phyloP scores from a whole-genome alignment of 148 eudicot genomes.

The Vaccinium darrowii region DNA sequence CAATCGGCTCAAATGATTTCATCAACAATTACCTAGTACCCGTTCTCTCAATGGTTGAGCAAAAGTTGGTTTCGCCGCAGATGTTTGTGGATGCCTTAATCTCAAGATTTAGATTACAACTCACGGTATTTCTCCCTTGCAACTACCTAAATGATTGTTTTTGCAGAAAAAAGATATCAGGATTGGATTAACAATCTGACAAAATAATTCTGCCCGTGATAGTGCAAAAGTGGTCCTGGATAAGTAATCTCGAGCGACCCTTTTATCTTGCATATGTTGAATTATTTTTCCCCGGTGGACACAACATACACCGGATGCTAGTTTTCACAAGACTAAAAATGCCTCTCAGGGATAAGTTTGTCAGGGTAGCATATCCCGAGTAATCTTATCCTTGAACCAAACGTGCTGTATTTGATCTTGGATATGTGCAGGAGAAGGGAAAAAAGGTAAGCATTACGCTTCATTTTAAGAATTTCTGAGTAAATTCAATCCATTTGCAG shows the following conservation, averaged over 20 bases:
- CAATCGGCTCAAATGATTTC: conserved; percentile 94
- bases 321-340: not conserved
- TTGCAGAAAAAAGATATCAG: not conserved
- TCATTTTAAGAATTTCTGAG: no score
- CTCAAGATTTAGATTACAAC: conserved; percentile 56
- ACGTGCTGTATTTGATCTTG: not conserved
- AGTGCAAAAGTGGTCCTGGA: not conserved
- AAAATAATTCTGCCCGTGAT: not conserved
- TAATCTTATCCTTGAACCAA: not conserved
- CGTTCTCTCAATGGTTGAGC: conserved; percentile 45
- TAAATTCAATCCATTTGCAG: no score
- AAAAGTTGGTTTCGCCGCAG: conserved; percentile 49
- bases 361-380: not conserved
- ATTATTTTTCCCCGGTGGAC: not conserved
- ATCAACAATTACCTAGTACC: conserved; percentile 85
- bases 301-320: not conserved
- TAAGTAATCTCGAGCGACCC: not conserved
- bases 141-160: not conserved
- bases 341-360: not conserved
- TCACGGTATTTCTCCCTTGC: conserved; percentile 47
- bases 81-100: conserved; percentile 52
- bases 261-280: not conserved
- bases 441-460: not conserved
- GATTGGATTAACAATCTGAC: not conserved
- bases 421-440: not conserved